Evolutionary conservation across 1,284 basidiomycete species (phyloP), one percentile per base, ranked within the genome.

Genomic region (Puccinia triticina): DNA sequence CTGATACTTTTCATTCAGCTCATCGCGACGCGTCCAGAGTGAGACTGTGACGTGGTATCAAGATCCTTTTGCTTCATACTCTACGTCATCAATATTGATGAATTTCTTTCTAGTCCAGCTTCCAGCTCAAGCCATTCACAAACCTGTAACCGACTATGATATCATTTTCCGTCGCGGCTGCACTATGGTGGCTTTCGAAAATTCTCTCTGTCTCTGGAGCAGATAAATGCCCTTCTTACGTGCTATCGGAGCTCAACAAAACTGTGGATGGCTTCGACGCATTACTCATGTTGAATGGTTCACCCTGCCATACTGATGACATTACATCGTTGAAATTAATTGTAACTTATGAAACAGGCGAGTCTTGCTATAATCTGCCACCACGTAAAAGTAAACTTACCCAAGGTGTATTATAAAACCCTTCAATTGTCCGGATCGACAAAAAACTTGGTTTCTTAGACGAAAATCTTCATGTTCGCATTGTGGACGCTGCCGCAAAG

Each of bases 391-490:
- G n/a, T 23, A 46, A 77, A 53, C 32, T 37, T 40, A 55, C 66
- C 21, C 11, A n/a, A n/a, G n/a, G n/a, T n/a, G n/a, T n/a, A n/a
- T n/a, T n/a, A n/a, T n/a, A n/a, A n/a, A n/a, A n/a, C n/a, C n/a
- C n/a, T n/a, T n/a, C n/a, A n/a, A 14, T 75, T 48, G 34, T 23
- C 7, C n/a, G n/a, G n/a, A 43, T 80, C 21, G 29, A 66, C 37
- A 12, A 34, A 21, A 21, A 55, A 61, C 3, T 37, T 14, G n/a
- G 48, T 76, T 66, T 48, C 55, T 66, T 26, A 48, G 43, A 55
- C 34, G 50, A 59, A 46, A 26, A 57, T 57, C 50, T 82, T 4
- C 72, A 71, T 23, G 81, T 82, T 40, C 21, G 18, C 26, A 50
- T 82, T 29, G 29, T 75, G 53, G 81, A 82, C 43, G 34, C 53